phyloP scores from a whole-genome alignment of 2,329 filamentous ascomycete species.

The Cercospora berteroae region DNA sequence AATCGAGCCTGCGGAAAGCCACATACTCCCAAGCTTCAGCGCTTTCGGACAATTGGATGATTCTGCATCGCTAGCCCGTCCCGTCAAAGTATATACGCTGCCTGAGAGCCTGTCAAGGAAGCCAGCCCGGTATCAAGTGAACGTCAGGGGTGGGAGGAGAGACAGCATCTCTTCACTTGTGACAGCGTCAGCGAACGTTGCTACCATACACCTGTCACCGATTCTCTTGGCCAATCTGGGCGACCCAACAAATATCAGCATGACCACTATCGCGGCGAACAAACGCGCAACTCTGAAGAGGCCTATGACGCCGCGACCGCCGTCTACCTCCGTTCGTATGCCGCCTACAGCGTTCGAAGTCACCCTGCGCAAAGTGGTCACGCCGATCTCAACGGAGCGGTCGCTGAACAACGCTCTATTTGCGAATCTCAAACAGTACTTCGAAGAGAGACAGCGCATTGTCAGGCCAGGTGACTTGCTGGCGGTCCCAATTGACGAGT shows the following conservation, averaged over 20 bases:
- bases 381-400: conserved; percentile 81
- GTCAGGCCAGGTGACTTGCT: conserved; percentile 85
- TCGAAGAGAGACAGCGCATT: conserved; percentile 77
- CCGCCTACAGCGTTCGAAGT: conserved; percentile 72
- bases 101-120: conserved; percentile 67
- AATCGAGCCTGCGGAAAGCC: conserved; percentile 73
- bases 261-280: conserved; percentile 60
- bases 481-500: conserved; percentile 83
- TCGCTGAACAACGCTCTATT: conserved; percentile 82
- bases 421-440: conserved; percentile 81
- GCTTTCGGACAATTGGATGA: conserved; percentile 66
- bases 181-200: conserved; percentile 53
- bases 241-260: conserved; percentile 71
- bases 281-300: conserved; percentile 44
- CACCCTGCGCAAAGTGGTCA: conserved; percentile 82
- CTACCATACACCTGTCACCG: conserved; percentile 74
- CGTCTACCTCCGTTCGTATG: conserved; percentile 44
- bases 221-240: conserved; percentile 83
- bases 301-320: conserved; percentile 32
- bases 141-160: conserved; percentile 49
- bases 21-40: conserved; percentile 64
- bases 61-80: conserved; percentile 72
- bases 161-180: conserved; percentile 55
- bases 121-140: conserved; percentile 54
- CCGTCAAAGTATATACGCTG: conserved; percentile 83